Conservation (phyloP, 352 stramenopile genomes). For the Globisporangium radiosum region DNA sequence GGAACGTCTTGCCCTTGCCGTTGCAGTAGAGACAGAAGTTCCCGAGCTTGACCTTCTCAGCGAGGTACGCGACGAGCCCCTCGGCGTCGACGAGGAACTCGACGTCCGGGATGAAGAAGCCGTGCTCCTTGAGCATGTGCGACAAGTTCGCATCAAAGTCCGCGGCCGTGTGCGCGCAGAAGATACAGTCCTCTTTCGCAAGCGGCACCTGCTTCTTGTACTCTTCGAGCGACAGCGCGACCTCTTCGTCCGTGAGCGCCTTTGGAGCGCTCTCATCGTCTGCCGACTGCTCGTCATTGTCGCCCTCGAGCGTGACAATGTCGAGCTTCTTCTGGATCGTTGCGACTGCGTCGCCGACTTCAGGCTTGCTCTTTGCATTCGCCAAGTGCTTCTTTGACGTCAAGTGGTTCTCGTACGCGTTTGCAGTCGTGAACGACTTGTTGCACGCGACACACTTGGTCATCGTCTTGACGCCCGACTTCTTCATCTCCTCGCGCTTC, state of each 20-base stretch:
- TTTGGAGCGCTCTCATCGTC: slow-evolving; percentile 1
- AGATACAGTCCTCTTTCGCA: slow-evolving; percentile 80
- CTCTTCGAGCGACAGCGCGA: slow-evolving; percentile 59
- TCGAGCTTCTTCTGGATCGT: slow-evolving; percentile 70
- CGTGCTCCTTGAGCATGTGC: slow-evolving; percentile 92
- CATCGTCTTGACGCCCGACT: slow-evolving; percentile 57
- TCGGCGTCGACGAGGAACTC: slow-evolving; percentile 90
- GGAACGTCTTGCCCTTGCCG: slow-evolving; percentile 87
- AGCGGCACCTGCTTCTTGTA: slow-evolving; percentile 71
- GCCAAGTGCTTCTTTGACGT: slow-evolving; percentile 79
- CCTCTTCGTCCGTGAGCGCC: slow-evolving; percentile 47
- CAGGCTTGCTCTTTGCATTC: slow-evolving; percentile 72
- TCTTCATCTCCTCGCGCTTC: slow-evolving; percentile 64
- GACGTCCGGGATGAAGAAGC: slow-evolving; percentile 94
- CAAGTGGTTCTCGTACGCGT: slow-evolving; percentile 83
- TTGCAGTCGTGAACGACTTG: slow-evolving; percentile 79
- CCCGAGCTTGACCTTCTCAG: slow-evolving; percentile 94
- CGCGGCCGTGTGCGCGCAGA: slow-evolving; percentile 53
- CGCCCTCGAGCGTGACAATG: slow-evolving; percentile 25
- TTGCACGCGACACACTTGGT: slow-evolving; percentile 83
- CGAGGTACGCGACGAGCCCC: slow-evolving; percentile 90
- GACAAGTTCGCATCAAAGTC: slow-evolving; percentile 69
- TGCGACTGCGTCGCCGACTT: slow-evolving; percentile 33
- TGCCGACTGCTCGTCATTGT: slow-evolving; percentile 6
- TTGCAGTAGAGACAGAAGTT: slow-evolving; percentile 96